Base-by-base conservation (phyloP, 257 asterid species). In the Plectranthus barbatus region DNA sequence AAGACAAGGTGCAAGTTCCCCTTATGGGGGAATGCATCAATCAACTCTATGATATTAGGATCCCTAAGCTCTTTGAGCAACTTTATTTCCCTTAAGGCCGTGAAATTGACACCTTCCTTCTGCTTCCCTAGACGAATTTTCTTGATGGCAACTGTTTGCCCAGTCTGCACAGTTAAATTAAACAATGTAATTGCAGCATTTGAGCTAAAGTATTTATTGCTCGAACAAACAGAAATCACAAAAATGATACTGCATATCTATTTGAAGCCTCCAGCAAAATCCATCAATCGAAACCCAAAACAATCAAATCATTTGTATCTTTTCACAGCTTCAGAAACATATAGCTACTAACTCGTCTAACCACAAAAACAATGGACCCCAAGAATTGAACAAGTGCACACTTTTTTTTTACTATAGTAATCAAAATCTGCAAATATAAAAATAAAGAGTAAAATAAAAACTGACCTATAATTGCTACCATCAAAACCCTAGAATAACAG, bases 1-100 rank as follows among this genome's bases (percentile, higher is more conserved):
- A 93, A 93, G 74, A 93, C 99, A 36, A 93, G 96, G 77, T 90
- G 95, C 84, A 93, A 76, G 79, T 93, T 93, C 60, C 95, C 99
- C 60, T 93, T 90, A 70, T 90, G 95, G 12, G 95, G 91, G 58
- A 85, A 93, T 4, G 95, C 83, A 53, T 93, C 99, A 20, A 82
- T 93, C 79, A 93, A 67, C 77, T 93, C 97, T n/a, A 93, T 90
- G 47, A 93, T 80, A 69, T 81, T 82, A 9, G 91, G 86, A 69
- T 90, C 97, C 83, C 87, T 87, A 6, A 93, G 91, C 86, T 93
- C 97, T 83, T 93, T 93, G 56, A 93, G 90, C 79, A 93, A 59
- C 77, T 93, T 93, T 54, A 90, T 90, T 78, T 93, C 99, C 72
- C 99, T 87, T 59, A 90, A 70, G 5, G 97, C 99, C 9, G 99